Conservation (phyloP, 495 filamentous ascomycete species). For the Diplogelasinospora grovesii region DNA sequence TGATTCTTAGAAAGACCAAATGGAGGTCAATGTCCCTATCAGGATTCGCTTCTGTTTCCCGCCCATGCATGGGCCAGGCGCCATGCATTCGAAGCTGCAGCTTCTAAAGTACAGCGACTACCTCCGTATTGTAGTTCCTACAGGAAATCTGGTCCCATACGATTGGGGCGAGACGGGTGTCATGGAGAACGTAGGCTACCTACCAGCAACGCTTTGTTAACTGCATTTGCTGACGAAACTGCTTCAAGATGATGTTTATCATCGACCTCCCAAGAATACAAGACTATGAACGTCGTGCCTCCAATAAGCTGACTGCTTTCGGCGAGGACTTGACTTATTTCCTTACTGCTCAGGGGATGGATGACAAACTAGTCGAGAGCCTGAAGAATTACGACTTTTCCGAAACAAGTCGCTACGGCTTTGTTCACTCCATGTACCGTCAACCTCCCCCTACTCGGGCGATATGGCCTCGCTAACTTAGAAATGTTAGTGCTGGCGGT, state of each 20-base stretch:
- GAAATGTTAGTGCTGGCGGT: too few relatives aligned
- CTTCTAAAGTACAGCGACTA: constrained; percentile 64
- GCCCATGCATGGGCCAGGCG: constrained; percentile 42
- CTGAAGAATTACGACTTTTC: constrained; percentile 68
- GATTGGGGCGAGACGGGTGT: constrained; percentile 80
- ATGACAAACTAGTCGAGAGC: constrained; percentile 52
- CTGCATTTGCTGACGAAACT: neutral
- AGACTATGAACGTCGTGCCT: constrained; percentile 17
- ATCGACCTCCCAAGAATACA: constrained; percentile 69
- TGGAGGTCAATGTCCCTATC: constrained; percentile 40
- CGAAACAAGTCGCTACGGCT: constrained; percentile 59
- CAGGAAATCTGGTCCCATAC: constrained; percentile 68
- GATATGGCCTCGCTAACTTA: too few relatives aligned
- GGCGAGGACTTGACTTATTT: constrained; percentile 66
- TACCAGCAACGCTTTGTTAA: neutral
- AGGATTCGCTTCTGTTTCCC: constrained; percentile 70
- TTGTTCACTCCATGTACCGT: constrained; percentile 77
- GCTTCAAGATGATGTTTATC: constrained; percentile 60
- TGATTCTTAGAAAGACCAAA: constrained; percentile 39
- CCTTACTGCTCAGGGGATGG: constrained; percentile 57
- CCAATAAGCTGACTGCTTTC: constrained; percentile 50
- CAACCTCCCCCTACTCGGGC: too few relatives aligned
- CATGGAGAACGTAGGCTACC: constrained; percentile 64
- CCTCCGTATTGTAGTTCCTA: constrained; percentile 71
- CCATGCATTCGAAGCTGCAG: constrained; percentile 89